A percentile compares a stretch with the other conserved stretches of the same genome.
phyloP scores from a whole-genome alignment of 805 yeast genomes.

The Zygosaccharomyces rouxii region DNA sequence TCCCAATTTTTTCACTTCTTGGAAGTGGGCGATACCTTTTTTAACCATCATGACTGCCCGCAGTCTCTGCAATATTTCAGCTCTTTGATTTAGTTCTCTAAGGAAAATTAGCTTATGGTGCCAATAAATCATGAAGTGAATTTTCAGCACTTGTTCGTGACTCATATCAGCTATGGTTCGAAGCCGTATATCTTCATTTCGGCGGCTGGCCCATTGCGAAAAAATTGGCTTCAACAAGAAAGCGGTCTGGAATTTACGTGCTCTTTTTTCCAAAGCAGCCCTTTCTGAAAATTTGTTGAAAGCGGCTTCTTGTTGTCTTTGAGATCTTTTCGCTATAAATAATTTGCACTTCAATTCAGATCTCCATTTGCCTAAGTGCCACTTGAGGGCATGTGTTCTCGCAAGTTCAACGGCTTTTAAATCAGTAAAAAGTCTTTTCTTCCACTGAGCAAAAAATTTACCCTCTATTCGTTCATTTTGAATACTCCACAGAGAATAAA shows the following conservation, averaged over 20 bases:
- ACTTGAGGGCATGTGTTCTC: background rate
- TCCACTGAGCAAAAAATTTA: conserved; percentile 11
- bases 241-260: background rate
- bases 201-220: conserved; percentile 6
- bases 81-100: conserved; percentile 12
- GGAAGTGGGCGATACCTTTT: conserved; percentile 10
- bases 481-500: conserved; percentile 12
- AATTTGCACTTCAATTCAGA: background rate
- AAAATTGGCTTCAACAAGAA: background rate
- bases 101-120: background rate
- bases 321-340: background rate
- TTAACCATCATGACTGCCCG: conserved; percentile 13
- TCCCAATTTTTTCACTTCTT: conserved; percentile 7
- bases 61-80: conserved; percentile 11
- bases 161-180: conserved; percentile 1
- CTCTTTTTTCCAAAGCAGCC: background rate
- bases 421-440: conserved; percentile 6
- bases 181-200: background rate
- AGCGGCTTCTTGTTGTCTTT: background rate
- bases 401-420: conserved; percentile 7
- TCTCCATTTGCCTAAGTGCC: conserved; percentile 5
- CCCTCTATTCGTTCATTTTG: conserved; percentile 6
- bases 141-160: background rate
- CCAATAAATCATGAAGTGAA: conserved; percentile 4
- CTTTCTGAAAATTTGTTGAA: conserved; percentile 4